Evolutionary conservation across 306 rosid species (phyloP).

Genomic region (Chamaecrista fasciculata): DNA sequence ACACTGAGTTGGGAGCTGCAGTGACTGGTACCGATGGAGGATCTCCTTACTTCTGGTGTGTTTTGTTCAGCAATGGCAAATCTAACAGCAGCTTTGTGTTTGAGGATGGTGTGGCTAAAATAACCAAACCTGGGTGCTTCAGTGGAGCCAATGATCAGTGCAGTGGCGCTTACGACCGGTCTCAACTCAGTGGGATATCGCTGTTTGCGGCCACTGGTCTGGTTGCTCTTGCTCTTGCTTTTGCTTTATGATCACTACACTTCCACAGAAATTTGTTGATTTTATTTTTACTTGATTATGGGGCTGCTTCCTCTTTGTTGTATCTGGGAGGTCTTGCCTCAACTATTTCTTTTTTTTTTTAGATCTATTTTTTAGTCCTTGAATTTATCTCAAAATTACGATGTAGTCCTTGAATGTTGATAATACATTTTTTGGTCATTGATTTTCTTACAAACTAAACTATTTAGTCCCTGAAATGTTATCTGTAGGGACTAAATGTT

Average conservation of each 20-base stretch:
- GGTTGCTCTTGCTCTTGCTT: conserved; percentile 29
- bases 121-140: conserved; percentile 81
- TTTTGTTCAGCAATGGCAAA: conserved; percentile 77
- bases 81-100: conserved; percentile 58
- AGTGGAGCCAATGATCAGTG: conserved; percentile 74
- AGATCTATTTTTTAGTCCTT: too few relatives aligned
- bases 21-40: conserved; percentile 85
- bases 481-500: too few relatives aligned
- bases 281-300: conserved; percentile 21
- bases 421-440: too few relatives aligned
- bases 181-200: conserved; percentile 35
- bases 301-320: conserved; percentile 14
- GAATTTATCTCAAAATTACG: too few relatives aligned
- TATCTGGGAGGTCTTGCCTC: conserved; percentile 14
- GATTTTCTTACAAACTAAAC: too few relatives aligned
- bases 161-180: conserved; percentile 44
- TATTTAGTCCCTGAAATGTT: too few relatives aligned
- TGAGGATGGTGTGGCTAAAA: conserved; percentile 67
- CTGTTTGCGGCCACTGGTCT: conserved; percentile 30
- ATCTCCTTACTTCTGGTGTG: conserved; percentile 92
- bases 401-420: too few relatives aligned
- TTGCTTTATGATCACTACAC: conserved; percentile 40
- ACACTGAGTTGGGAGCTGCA: conserved; percentile 91
- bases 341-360: not conserved
- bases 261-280: not conserved